Evolutionary conservation across 352 stramenopile species (phyloP).

Genomic region (Pythium apleroticum): DNA sequence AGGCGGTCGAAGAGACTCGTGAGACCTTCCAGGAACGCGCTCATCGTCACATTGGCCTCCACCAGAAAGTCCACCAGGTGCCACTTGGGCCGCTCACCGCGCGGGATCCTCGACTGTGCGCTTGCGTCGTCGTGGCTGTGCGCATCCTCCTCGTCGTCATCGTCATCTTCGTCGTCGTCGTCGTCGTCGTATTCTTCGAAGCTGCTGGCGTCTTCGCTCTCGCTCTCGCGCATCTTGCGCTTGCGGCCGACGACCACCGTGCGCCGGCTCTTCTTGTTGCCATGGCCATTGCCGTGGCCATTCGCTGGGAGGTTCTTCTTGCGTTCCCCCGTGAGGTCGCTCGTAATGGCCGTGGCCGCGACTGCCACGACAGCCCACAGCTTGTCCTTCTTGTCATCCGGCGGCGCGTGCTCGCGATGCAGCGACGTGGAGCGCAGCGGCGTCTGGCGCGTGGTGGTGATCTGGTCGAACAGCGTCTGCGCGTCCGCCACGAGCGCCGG

Average conservation of each 20-base stretch:
- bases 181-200: constrained; percentile 18
- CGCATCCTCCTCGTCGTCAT: too few relatives aligned
- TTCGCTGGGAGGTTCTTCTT: background rate
- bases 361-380: constrained; percentile 34
- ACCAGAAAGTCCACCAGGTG: constrained; percentile 32
- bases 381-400: constrained; percentile 21
- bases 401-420: constrained; percentile 1
- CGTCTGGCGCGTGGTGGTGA: constrained; percentile 34
- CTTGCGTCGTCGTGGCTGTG: constrained; percentile 9
- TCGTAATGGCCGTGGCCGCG: constrained; percentile 28
- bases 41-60: constrained; percentile 55
- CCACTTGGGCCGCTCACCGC: constrained; percentile 9
- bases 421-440: constrained; percentile 31
- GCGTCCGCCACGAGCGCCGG: constrained; percentile 25
- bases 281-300: constrained; percentile 10
- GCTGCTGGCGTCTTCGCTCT: constrained; percentile 11
- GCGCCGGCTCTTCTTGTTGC: constrained; percentile 6
- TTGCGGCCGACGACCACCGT: constrained; percentile 23
- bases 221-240: constrained; percentile 20
- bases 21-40: constrained; percentile 66
- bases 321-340: constrained; percentile 13
- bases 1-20: constrained; percentile 82
- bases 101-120: background rate
- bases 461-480: constrained; percentile 33
- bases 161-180: constrained; percentile 16